Percentiles rank a stretch among this genome's conserved stretches.
Evolutionary conservation across 805 yeast genomes (phyloP).

Genomic region (Tetrapisispora taiwanensis): DNA sequence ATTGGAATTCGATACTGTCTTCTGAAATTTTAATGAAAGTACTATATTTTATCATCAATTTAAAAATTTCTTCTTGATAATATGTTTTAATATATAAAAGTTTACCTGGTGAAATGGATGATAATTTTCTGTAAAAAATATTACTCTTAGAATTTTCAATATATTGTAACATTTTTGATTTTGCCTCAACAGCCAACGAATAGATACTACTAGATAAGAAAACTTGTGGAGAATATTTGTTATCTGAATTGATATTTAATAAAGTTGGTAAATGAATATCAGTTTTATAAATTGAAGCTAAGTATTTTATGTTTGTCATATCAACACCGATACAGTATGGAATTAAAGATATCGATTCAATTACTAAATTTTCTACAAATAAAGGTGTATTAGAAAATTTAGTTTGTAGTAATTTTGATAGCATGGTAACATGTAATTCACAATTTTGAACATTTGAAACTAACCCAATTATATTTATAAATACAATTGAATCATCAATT

Average conservation of each 20-base stretch:
- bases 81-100: conserved; percentile 14
- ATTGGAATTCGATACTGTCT: conserved; percentile 19
- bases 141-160: conserved; percentile 5
- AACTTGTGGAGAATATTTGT: conserved; percentile 7
- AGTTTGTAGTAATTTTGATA: conserved; percentile 8
- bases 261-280: conserved; percentile 14
- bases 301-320: conserved; percentile 12
- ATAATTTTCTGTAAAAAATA: conserved; percentile 12
- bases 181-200: conserved; percentile 14
- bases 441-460: conserved; percentile 11
- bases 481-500: neutral
- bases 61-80: conserved; percentile 11
- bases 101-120: conserved; percentile 18
- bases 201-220: conserved; percentile 15
- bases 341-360: conserved; percentile 15
- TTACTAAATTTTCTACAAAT: conserved; percentile 14
- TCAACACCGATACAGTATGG: conserved; percentile 19
- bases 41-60: conserved; percentile 22
- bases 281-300: conserved; percentile 13
- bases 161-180: conserved; percentile 9
- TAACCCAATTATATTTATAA: conserved; percentile 13
- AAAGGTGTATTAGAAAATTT: conserved; percentile 1
- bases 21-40: conserved; percentile 19
- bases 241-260: neutral
- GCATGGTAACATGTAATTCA: conserved; percentile 11